Evolutionary conservation across 2,329 filamentous ascomycete species (phyloP).

Genomic region (Penicillium palitans): DNA sequence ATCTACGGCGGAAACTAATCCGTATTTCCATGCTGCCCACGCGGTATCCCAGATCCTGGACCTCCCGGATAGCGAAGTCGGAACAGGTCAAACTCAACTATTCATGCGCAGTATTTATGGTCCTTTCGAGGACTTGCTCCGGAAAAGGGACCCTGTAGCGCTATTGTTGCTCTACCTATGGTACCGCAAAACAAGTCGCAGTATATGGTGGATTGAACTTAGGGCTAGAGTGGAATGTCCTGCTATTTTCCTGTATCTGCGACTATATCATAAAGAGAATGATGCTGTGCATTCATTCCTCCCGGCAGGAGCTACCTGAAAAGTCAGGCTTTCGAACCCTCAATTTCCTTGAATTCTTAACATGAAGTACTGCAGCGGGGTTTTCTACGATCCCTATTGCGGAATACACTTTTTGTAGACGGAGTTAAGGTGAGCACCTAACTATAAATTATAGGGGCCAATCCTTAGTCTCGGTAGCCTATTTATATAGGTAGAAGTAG

Average conservation of each 20-base stretch:
- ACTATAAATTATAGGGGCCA: too few relatives aligned
- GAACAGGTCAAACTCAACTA: neutral
- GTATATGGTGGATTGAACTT: constrained; percentile 49
- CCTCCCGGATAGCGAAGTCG: neutral
- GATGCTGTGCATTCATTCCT: neutral
- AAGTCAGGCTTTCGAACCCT: neutral
- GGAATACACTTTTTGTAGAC: too few relatives aligned
- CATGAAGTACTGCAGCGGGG: neutral
- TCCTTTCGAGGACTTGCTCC: neutral
- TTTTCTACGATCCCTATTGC: too few relatives aligned
- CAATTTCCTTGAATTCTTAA: neutral
- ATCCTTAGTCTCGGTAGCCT: too few relatives aligned
- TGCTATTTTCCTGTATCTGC: constrained; percentile 45
- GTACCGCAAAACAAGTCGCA: constrained; percentile 44
- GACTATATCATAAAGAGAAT: neutral
- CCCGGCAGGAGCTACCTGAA: neutral
- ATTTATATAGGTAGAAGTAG: constrained; percentile 35
- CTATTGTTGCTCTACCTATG: constrained; percentile 47
- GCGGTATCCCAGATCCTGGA: neutral
- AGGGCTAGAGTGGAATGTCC: constrained; percentile 46
- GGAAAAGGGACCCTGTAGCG: constrained; percentile 39
- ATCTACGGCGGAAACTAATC: neutral
- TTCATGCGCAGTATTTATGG: neutral
- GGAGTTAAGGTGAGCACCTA: too few relatives aligned
- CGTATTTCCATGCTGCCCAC: neutral